A percentile compares a stretch with the other conserved stretches of the same genome.
Evolutionary conservation across 2,329 filamentous ascomycete species (phyloP).

Genomic region (Dactylellina sp.): DNA sequence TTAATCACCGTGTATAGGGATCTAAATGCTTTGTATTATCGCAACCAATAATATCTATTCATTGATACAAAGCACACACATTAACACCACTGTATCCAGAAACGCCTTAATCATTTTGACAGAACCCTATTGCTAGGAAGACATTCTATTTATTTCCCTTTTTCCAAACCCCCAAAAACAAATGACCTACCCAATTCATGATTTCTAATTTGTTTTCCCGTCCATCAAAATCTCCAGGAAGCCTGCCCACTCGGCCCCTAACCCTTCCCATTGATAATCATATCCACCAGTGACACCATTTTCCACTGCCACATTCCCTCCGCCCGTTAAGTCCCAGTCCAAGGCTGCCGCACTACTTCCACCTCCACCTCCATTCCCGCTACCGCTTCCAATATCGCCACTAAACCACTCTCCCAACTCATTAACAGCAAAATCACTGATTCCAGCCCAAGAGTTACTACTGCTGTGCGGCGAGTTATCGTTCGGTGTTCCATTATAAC

Average conservation of each 20-base stretch:
- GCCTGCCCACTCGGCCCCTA: constrained; percentile 52
- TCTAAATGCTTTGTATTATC: too few relatives aligned
- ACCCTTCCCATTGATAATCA: constrained; percentile 53
- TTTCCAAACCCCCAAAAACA: background rate
- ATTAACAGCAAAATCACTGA: constrained; percentile 48
- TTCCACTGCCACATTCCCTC: constrained; percentile 49
- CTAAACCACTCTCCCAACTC: constrained; percentile 55
- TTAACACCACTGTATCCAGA: background rate
- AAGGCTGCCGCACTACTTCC: constrained; percentile 23
- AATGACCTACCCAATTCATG: background rate
- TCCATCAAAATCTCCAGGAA: constrained; percentile 56
- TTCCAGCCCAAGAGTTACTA: constrained; percentile 46
- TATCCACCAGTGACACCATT: constrained; percentile 55
- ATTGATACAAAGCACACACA: too few relatives aligned
- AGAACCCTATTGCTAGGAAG: background rate
- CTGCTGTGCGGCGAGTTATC: constrained; percentile 53
- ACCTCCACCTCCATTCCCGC: background rate
- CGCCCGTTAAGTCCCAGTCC: constrained; percentile 52
- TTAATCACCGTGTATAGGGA: too few relatives aligned
- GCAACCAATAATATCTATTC: too few relatives aligned
- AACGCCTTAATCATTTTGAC: background rate
- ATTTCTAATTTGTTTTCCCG: constrained; percentile 47
- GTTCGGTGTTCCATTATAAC: constrained; percentile 52
- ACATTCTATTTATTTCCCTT: background rate
- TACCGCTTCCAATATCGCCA: constrained; percentile 26